Percentiles rank a stretch among this genome's conserved stretches.
Evolutionary conservation across 306 rosid species (phyloP).

Genomic region (Trifolium subterraneum): DNA sequence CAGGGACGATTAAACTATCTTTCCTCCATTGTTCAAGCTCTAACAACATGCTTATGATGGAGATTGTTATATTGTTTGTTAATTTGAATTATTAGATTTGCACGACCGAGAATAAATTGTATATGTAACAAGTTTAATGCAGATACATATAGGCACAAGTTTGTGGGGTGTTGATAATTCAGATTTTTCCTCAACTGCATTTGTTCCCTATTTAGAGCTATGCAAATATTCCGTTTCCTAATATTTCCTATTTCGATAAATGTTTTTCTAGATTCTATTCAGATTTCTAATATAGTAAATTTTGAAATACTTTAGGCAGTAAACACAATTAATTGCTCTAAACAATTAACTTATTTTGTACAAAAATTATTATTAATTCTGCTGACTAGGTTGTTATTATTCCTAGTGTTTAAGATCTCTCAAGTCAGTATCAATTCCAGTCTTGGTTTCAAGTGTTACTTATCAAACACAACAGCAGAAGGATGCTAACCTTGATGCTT

Average conservation of each 20-base stretch:
- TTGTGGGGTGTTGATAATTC: neutral
- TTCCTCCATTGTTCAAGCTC: neutral
- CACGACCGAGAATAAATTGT: neutral
- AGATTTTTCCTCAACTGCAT: neutral
- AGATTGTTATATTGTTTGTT: neutral
- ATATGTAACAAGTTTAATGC: neutral
- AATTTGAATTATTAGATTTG: neutral
- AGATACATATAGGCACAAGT: neutral
- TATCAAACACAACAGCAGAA: conserved; percentile 33
- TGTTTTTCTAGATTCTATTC: neutral
- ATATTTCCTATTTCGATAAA: neutral
- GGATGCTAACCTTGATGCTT: conserved; percentile 79
- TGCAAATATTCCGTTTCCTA: neutral
- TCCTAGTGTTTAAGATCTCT: neutral
- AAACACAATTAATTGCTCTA: neutral
- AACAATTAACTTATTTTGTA: neutral
- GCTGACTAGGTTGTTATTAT: neutral
- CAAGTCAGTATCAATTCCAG: neutral
- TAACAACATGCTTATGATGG: neutral
- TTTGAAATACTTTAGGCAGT: neutral
- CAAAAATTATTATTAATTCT: neutral
- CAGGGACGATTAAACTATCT: neutral
- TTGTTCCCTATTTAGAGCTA: neutral
- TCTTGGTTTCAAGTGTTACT: neutral
- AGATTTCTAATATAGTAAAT: neutral